Conservation (phyloP, 306 rosid genomes). For the Dryas octopetala region DNA sequence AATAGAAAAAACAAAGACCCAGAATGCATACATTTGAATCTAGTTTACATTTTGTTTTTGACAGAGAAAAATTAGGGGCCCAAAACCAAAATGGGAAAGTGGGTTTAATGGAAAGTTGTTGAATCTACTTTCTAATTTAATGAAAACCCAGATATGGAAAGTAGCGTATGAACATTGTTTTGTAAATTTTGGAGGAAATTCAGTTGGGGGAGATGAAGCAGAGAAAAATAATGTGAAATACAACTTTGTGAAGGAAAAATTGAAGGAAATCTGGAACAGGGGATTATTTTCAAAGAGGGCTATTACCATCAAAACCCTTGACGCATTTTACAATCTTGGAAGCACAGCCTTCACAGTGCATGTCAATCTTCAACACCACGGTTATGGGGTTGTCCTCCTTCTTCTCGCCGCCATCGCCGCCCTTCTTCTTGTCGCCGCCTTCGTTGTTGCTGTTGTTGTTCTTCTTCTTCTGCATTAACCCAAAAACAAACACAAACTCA, state of each 20-base stretch:
- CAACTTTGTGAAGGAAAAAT: background rate
- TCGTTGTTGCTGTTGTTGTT: conserved; percentile 22
- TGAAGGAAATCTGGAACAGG: background rate
- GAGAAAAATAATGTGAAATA: background rate
- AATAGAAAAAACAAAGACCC: background rate
- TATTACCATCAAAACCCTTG: conserved; percentile 40
- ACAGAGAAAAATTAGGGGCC: too few relatives aligned
- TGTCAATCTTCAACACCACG: conserved; percentile 50
- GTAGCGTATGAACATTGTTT: background rate
- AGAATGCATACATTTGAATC: background rate
- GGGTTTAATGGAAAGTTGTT: background rate
- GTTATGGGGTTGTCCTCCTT: conserved; percentile 35
- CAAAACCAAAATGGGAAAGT: background rate
- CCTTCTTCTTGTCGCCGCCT: conserved; percentile 38
- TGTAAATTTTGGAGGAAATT: background rate
- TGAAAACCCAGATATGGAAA: conserved; percentile 5
- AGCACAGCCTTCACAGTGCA: conserved; percentile 78
- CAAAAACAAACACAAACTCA: background rate
- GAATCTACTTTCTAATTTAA: background rate
- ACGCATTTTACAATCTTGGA: conserved; percentile 43
- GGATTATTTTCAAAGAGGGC: too few relatives aligned
- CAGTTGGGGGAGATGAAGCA: too few relatives aligned
- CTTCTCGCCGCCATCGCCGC: conserved; percentile 35
- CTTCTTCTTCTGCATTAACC: conserved; percentile 35
- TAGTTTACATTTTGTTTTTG: too few relatives aligned